A percentile compares a stretch with the other conserved stretches of the same genome.
phyloP scores from a whole-genome alignment of 176 grass and related monocot genomes.

The Pharus latifolius region DNA sequence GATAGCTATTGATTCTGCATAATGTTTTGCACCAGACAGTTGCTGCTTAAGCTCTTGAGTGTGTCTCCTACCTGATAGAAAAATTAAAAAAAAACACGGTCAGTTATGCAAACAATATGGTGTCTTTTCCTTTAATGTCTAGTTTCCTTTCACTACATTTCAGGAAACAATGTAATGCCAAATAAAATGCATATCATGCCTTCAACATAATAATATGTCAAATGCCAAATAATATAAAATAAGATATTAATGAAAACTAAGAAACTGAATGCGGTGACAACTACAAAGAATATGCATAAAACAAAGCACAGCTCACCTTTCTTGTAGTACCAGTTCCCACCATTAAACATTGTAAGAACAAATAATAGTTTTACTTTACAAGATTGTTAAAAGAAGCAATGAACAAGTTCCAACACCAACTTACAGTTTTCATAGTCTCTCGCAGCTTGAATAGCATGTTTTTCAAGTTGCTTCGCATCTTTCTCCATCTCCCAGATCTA shows the following conservation, averaged over 20 bases:
- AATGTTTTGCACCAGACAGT: conserved; percentile 42
- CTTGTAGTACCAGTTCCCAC: not conserved
- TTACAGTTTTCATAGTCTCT: conserved; percentile 58
- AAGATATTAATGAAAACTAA: too few species aligned
- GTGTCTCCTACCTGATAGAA: conserved; percentile 47
- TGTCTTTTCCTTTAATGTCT: not conserved
- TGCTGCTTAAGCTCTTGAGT: conserved; percentile 41
- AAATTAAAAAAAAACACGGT: not conserved
- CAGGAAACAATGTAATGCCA: too few species aligned
- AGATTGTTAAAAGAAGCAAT: not conserved
- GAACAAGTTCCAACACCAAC: conserved; percentile 3
- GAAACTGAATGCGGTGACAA: too few species aligned
- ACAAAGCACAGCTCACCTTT: too few species aligned
- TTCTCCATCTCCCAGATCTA: conserved; percentile 89
- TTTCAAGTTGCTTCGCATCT: conserved; percentile 66
- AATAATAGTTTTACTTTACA: not conserved
- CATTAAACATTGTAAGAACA: not conserved
- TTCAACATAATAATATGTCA: too few species aligned
- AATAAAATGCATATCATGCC: too few species aligned
- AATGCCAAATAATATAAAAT: too few species aligned
- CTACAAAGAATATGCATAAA: too few species aligned
- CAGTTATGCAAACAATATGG: not conserved
- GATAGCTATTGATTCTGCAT: conserved; percentile 67
- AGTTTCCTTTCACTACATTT: too few species aligned
- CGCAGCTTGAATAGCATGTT: conserved; percentile 45